These are phyloP conservation scores for Xerophyta viscosa DNA, from an alignment of 106 monocot genomes.

Conservation along the genomic window DNA sequence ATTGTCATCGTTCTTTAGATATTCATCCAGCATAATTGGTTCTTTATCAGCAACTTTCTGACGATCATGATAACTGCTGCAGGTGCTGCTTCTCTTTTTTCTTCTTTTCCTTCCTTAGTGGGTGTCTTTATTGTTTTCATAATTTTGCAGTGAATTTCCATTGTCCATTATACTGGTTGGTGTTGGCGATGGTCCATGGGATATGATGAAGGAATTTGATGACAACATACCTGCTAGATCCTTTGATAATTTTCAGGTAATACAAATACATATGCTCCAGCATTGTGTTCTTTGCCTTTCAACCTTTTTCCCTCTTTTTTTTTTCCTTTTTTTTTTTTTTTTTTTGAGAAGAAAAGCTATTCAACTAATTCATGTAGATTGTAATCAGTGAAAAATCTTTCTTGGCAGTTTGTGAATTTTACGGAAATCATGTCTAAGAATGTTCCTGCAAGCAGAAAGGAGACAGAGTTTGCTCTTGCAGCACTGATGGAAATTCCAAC, in stretches of 20 bases:
- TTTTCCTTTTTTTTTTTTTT: no score
- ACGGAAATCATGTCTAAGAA: slow-evolving; percentile 77
- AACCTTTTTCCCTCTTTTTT: no score
- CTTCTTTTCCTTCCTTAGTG: no score
- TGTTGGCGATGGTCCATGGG: slow-evolving; percentile 99
- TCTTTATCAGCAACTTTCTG: no score
- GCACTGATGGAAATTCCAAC: slow-evolving; percentile 91
- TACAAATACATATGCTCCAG: background rate
- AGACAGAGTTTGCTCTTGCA: slow-evolving; percentile 74
- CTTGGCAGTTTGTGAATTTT: slow-evolving; percentile 86
- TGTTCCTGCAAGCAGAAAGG: slow-evolving; percentile 50
- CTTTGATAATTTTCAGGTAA: slow-evolving; percentile 82
- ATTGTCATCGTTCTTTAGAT: no score
- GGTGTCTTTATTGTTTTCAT: no score
- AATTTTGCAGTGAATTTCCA: slow-evolving; percentile 73
- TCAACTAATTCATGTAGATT: background rate
- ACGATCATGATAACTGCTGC: no score
- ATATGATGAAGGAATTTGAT: slow-evolving; percentile 92
- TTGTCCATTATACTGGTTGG: slow-evolving; percentile 92
- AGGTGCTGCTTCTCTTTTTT: no score
- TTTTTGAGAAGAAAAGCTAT: background rate
- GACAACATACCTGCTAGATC: slow-evolving; percentile 76
- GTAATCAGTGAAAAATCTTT: background rate
- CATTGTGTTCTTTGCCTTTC: no score
- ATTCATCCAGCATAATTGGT: no score